phyloP scores from a whole-genome alignment of 306 rosid species.

The Canavalia ensiformis region DNA sequence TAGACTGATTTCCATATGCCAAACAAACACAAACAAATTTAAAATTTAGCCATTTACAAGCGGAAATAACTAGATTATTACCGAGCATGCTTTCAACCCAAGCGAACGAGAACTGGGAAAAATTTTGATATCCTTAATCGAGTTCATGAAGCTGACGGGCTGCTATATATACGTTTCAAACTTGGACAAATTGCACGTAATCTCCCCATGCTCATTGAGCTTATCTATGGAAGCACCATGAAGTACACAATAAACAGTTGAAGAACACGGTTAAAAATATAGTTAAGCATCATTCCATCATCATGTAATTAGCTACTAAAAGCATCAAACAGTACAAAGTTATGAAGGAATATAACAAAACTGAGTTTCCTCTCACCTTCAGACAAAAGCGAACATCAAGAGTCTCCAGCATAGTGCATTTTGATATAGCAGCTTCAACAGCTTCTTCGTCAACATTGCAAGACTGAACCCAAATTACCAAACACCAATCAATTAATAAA shows the following conservation, averaged over 20 bases:
- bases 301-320: background rate
- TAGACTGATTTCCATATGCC: conserved; percentile 45
- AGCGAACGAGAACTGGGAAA: conserved; percentile 37
- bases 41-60: conserved; percentile 50
- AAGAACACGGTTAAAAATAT: background rate
- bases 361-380: conserved; percentile 59
- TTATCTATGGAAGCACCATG: conserved; percentile 57
- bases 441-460: conserved; percentile 81
- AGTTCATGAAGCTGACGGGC: conserved; percentile 57
- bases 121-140: background rate
- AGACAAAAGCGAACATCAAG: conserved; percentile 90
- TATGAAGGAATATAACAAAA: conserved; percentile 7
- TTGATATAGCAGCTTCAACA: conserved; percentile 79
- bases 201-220: conserved; percentile 66
- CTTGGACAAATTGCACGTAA: conserved; percentile 72
- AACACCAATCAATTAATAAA: background rate
- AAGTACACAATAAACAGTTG: conserved; percentile 7
- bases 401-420: conserved; percentile 80
- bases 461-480: conserved; percentile 57
- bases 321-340: conserved; percentile 6
- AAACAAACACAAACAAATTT: conserved; percentile 39
- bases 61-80: conserved; percentile 42
- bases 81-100: conserved; percentile 27
- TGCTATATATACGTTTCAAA: conserved; percentile 91
- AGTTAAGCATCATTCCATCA: conserved; percentile 17